phyloP scores from a whole-genome alignment of 2,329 filamentous ascomycete genomes.

The Apiospora arundinis region DNA sequence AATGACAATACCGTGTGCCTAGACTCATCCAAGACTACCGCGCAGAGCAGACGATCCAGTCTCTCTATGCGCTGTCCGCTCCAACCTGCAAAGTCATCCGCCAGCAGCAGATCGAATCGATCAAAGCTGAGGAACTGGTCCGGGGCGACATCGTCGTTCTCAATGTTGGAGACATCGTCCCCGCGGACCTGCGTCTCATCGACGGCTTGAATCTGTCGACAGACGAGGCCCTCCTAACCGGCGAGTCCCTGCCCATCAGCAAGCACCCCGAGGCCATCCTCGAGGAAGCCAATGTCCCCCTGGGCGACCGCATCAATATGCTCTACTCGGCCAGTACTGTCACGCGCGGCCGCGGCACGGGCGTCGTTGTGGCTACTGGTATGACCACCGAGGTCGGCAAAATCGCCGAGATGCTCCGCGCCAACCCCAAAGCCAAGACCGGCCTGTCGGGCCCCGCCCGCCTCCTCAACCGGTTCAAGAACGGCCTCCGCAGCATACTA shows the following conservation, averaged over 20 bases:
- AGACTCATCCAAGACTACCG: conserved; percentile 67
- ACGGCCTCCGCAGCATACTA: conserved; percentile 57
- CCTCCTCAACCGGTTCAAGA: conserved; percentile 51
- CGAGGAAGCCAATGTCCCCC: conserved; percentile 59
- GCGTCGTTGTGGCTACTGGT: conserved; percentile 72
- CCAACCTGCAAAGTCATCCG: conserved; percentile 66
- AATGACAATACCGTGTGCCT: background rate
- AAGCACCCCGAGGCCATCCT: conserved; percentile 67
- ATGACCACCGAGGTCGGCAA: conserved; percentile 79
- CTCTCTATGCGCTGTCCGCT: conserved; percentile 62
- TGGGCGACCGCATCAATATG: conserved; percentile 74
- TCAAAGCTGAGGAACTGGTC: conserved; percentile 65
- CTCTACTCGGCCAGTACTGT: conserved; percentile 76
- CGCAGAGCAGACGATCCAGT: conserved; percentile 68
- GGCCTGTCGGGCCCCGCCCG: conserved; percentile 53
- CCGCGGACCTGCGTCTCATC: conserved; percentile 70
- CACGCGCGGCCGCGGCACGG: conserved; percentile 71
- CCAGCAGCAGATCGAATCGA: conserved; percentile 55
- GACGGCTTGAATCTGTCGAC: conserved; percentile 76
- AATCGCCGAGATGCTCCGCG: conserved; percentile 74
- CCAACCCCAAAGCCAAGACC: conserved; percentile 57
- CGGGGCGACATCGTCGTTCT: conserved; percentile 70
- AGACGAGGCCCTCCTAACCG: conserved; percentile 77
- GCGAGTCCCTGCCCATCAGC: conserved; percentile 73
- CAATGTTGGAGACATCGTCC: conserved; percentile 71